Evolutionary conservation across 2,329 filamentous ascomycete genomes (phyloP).

Genomic region (Colletotrichum karsti): DNA sequence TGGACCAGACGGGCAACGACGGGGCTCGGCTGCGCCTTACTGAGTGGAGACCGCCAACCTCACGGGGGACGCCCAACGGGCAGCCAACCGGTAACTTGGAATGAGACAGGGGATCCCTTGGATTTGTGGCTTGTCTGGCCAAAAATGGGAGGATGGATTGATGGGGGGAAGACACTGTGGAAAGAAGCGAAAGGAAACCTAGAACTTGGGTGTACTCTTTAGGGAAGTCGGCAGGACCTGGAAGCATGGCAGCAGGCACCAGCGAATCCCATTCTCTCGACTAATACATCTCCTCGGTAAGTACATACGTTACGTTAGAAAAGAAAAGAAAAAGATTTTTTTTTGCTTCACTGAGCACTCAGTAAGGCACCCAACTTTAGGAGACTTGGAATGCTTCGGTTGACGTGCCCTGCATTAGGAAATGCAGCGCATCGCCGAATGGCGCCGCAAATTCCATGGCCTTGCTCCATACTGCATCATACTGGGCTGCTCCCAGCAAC

Average conservation of each 20-base stretch:
- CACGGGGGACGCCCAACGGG: not conserved
- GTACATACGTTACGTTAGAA: too few relatives aligned
- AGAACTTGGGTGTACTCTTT: not conserved
- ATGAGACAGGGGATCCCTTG: not conserved
- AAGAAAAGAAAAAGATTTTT: not conserved
- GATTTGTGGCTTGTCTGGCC: not conserved
- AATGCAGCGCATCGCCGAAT: not conserved
- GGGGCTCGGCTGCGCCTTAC: slow-evolving; percentile 23
- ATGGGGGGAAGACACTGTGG: not conserved
- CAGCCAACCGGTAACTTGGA: slow-evolving; percentile 19
- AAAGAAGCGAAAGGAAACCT: not conserved
- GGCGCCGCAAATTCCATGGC: not conserved
- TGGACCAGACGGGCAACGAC: slow-evolving; percentile 11
- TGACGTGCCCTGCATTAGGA: not conserved
- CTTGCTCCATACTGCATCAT: not conserved
- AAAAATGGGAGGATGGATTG: not conserved
- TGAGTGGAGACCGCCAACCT: slow-evolving; percentile 15
- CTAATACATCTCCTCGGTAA: too few relatives aligned
- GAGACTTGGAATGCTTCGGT: not conserved
- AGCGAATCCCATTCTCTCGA: not conserved
- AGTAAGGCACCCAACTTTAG: too few relatives aligned
- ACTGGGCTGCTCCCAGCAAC: not conserved
- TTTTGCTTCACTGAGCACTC: too few relatives aligned
- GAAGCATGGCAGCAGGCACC: not conserved
- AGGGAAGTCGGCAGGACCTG: too few relatives aligned